Evolutionary conservation across 441 rosid genomes (phyloP).

Genomic region (Pelargonium fulgidum): DNA sequence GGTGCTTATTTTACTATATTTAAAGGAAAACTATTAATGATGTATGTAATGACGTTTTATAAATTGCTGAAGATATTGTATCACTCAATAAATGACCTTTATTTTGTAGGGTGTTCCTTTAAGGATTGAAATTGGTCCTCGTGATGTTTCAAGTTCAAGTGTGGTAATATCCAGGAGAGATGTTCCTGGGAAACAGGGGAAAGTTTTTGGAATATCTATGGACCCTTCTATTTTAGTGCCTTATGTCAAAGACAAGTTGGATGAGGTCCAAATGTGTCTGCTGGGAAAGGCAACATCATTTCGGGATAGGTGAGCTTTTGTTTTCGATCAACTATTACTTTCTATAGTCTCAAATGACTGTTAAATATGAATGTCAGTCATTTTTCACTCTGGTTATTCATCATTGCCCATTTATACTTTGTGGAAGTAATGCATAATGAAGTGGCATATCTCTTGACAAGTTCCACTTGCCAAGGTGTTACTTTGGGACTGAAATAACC

Average conservation of each 20-base stretch:
- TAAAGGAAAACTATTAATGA: background rate
- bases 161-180: conserved; percentile 90
- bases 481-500: no score
- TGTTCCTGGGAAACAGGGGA: conserved; percentile 86
- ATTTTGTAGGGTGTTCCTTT: conserved; percentile 64
- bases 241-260: conserved; percentile 82
- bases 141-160: conserved; percentile 68
- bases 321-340: conserved; percentile 5
- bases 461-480: background rate
- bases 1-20: background rate
- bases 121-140: conserved; percentile 90
- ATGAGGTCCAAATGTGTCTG: conserved; percentile 79
- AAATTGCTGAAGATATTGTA: conserved; percentile 2
- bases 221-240: conserved; percentile 57
- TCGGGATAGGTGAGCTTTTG: conserved; percentile 55
- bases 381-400: background rate
- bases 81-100: conserved; percentile 14
- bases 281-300: conserved; percentile 55
- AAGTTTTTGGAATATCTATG: conserved; percentile 86
- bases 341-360: background rate
- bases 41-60: background rate
- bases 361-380: conserved; percentile 2
- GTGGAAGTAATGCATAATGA: background rate
- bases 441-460: background rate
- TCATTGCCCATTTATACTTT: background rate